Evolutionary conservation across 805 yeast species (phyloP), one percentile per base, ranked within the genome.

Genomic region (Ogataea pilisensis): DNA sequence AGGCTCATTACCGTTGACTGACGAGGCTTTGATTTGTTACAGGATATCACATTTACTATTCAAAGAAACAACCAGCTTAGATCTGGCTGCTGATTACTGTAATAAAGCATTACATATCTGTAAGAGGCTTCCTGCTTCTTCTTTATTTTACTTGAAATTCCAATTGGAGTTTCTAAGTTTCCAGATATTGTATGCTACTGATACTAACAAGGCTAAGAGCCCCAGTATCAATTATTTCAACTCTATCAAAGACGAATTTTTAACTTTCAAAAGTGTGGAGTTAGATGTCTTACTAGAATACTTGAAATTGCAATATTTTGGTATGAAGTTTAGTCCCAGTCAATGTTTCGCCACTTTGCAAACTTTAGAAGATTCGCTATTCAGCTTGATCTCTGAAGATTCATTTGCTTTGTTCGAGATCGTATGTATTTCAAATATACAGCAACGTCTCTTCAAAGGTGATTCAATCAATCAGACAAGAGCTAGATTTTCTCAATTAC

Each of bases 11-110:
- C 51, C 60, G 29, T 63, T 71, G 0, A 48, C 45, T 13, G 37
- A 58, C 16, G 69, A 67, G 38, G 64, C 66, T 41, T 37, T 48
- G 2, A 47, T 70, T 0, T 60, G 62, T 31, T 66, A 63, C 38
- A 60, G 60, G 31, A 46, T 74, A 8, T 68, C 76, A 0, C 51
- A 51, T 11, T 35, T 72, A 3, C 61, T 68, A 38, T 61, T 64
- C 35, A 44, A 45, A 20, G 80, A 76, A 41, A 75, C 79, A 0
- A 56, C 55, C 3, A 65, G 67, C 45, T 46, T 58, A 14, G 64
- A 64, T 22, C 46, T 58, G 29, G 80, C 80, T 0, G 69, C 69
- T 13, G 65, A 63, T 9, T 66, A 53, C 35, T 53, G 61, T 35
- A 39, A 43, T 16, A 51, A 53, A 55, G 57, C 63, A 49, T 24